A percentile compares a stretch with the other conserved stretches of the same genome.
These are phyloP conservation scores for Blastomyces parvus DNA, from an alignment of 2,329 filamentous ascomycete species.

Conservation along the genomic window DNA sequence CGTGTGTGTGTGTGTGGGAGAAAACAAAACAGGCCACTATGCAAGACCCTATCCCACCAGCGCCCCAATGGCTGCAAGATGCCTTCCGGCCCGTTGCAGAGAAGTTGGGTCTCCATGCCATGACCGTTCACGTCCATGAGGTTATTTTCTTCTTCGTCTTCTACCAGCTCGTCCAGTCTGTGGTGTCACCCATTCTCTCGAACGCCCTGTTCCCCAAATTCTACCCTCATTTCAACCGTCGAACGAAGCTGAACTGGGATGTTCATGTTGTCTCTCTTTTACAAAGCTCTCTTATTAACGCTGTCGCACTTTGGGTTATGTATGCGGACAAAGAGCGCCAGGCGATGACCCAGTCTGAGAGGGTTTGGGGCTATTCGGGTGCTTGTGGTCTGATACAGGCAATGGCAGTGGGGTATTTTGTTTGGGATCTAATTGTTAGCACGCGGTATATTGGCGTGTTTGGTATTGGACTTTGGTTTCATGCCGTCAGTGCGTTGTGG, in stretches of 20 bases:
- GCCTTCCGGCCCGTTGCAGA: constrained; percentile 43
- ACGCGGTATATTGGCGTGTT: constrained; percentile 48
- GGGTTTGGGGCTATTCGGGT: constrained; percentile 54
- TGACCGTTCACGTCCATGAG: constrained; percentile 54
- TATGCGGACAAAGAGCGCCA: constrained; percentile 46
- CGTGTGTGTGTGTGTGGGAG: not conserved
- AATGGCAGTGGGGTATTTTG: constrained; percentile 54
- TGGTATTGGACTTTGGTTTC: constrained; percentile 52
- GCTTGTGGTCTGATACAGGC: constrained; percentile 49
- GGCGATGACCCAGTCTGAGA: constrained; percentile 43
- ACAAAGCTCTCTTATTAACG: constrained; percentile 49
- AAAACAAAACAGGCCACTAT: constrained; percentile 19
- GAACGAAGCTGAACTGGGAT: constrained; percentile 57
- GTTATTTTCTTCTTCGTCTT: constrained; percentile 46
- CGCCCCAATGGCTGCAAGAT: constrained; percentile 44
- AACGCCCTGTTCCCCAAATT: constrained; percentile 44
- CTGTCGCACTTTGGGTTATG: constrained; percentile 50
- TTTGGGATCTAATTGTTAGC: constrained; percentile 55
- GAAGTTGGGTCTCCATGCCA: constrained; percentile 44
- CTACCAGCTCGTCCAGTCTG: constrained; percentile 48
- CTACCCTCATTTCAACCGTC: constrained; percentile 45
- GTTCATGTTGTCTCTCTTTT: constrained; percentile 56
- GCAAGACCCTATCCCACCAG: constrained; percentile 38
- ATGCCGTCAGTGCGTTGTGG: constrained; percentile 51
- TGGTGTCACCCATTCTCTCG: constrained; percentile 48